Evolutionary conservation across 495 filamentous ascomycete species (phyloP), one percentile per base, ranked within the genome.

Genomic region (Massariosphaeria phaeospora): DNA sequence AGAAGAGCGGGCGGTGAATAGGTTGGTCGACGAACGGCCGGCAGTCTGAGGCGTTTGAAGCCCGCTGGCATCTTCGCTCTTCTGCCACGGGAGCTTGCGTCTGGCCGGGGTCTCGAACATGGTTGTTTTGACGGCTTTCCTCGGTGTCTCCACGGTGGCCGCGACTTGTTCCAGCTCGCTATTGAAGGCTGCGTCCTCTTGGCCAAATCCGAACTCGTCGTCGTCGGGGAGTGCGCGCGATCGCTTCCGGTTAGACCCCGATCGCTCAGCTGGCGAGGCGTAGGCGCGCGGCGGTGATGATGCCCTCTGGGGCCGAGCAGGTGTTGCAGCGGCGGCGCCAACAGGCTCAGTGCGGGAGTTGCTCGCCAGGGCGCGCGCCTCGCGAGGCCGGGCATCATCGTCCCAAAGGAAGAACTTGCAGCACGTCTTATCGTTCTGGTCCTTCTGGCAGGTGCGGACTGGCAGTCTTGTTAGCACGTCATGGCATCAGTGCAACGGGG

Each of bases 321-420:
- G 65, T 23, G 61, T 63, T 21, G 46, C 58, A 36, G 18, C 38
- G 52, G 21, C 51, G 18, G 12, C 50, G 38, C 11, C 59, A 53
- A 44, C 40, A 43, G 47, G 46, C 48, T 78, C 65, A 33, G 65
- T 57, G 44, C 68, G 70, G 13, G 73, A 75, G 60, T 83, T 84
- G 48, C 70, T 75, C 20, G 77, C 58, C 2, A 82, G 63, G 7
- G 71, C 69, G 11, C 64, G 60, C 58, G 74, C 72, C 61, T 86
- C 82, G 13, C 82, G 75, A 17, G 52, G 54, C 29, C 75, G 68
- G 0, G 85, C 85, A n/a, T 80, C 76, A 24, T 81, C 77, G 24
- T 75, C 73, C 79, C 82, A 90, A 2, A 89, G 69, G 65, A 88
- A 91, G 73, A 89, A 89, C 13, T 73, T 70, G 67, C 86, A 91